These are phyloP conservation scores for Talaromyces sp. DNA, from an alignment of 2,329 filamentous ascomycete species.

Conservation along the genomic window DNA sequence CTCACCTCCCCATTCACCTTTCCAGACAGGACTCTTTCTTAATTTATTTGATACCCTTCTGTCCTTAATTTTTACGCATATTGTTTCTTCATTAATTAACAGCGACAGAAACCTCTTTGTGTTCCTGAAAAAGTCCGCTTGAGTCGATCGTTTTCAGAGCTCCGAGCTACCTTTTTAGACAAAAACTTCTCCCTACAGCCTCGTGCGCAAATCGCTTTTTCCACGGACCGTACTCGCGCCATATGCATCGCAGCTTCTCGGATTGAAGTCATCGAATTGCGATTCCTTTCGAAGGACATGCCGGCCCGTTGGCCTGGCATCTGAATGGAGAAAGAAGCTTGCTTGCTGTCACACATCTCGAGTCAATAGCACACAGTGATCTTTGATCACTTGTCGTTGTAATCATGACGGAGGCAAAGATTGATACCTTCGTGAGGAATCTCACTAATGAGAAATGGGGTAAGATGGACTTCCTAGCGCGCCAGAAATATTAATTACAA, in stretches of 20 bases:
- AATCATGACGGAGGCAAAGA: conserved; percentile 42
- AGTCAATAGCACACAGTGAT: conserved; percentile 22
- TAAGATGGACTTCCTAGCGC: conserved; percentile 24
- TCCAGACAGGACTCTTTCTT: conserved; percentile 3
- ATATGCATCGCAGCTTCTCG: conserved; percentile 26
- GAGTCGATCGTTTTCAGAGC: conserved; percentile 8
- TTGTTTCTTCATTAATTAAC: not conserved
- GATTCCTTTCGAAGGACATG: conserved; percentile 26
- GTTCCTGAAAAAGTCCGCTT: conserved; percentile 8
- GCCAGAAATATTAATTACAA: not conserved
- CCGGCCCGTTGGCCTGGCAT: conserved; percentile 41
- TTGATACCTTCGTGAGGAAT: conserved; percentile 50
- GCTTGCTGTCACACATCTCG: conserved; percentile 12
- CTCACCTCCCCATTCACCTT: not conserved
- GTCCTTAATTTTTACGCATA: not conserved
- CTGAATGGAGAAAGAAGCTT: conserved; percentile 10
- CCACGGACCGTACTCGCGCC: conserved; percentile 19
- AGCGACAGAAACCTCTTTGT: conserved; percentile 16
- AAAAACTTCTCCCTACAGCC: conserved; percentile 11
- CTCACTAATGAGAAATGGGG: conserved; percentile 48
- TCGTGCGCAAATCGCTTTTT: conserved; percentile 1
- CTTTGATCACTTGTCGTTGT: conserved; percentile 18
- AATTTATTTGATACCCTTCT: not conserved
- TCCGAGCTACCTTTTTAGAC: conserved; percentile 3
- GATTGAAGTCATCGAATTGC: conserved; percentile 22